These are phyloP conservation scores for Colletotrichum musae DNA, from an alignment of 2,329 filamentous ascomycete genomes.

Conservation along the genomic window DNA sequence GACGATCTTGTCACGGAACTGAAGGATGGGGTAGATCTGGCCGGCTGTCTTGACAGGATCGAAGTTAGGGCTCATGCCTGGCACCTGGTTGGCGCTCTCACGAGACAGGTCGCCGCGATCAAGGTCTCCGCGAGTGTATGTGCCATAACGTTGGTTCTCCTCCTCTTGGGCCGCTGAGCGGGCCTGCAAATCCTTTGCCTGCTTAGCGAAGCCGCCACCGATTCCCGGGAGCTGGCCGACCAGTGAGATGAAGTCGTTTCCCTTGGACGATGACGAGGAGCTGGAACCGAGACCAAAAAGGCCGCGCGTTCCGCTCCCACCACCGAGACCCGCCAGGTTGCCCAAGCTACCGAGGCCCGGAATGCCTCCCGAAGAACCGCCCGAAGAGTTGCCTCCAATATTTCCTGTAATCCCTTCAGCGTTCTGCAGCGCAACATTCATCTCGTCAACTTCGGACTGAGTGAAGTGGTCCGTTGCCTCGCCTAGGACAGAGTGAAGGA, in stretches of 20 bases:
- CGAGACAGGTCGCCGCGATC: slow-evolving; percentile 52
- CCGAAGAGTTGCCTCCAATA: slow-evolving; percentile 44
- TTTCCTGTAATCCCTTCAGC: slow-evolving; percentile 67
- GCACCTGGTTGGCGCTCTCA: slow-evolving; percentile 72
- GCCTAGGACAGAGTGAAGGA: slow-evolving; percentile 82
- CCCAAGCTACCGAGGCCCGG: slow-evolving; percentile 15
- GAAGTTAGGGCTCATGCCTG: slow-evolving; percentile 81
- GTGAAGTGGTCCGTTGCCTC: slow-evolving; percentile 87
- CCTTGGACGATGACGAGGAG: slow-evolving; percentile 45
- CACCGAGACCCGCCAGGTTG: slow-evolving; percentile 44
- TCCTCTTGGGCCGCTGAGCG: slow-evolving; percentile 75
- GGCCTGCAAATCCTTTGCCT: slow-evolving; percentile 75
- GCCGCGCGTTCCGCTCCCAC: slow-evolving; percentile 56
- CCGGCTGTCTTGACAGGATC: slow-evolving; percentile 83
- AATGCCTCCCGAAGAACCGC: slow-evolving; percentile 48
- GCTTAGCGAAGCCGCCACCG: slow-evolving; percentile 75
- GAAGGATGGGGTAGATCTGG: slow-evolving; percentile 94
- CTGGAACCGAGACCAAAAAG: slow-evolving; percentile 53
- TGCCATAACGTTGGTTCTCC: slow-evolving; percentile 47
- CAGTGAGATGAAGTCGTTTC: slow-evolving; percentile 77
- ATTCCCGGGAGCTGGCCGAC: slow-evolving; percentile 82
- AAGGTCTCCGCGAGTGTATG: slow-evolving; percentile 45
- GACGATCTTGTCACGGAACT: slow-evolving; percentile 95
- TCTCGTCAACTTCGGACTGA: slow-evolving; percentile 86
- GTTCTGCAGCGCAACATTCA: slow-evolving; percentile 80